These are phyloP conservation scores for Dioszegia hungarica DNA, from an alignment of 768 basidiomycete species.

Conservation along the genomic window DNA sequence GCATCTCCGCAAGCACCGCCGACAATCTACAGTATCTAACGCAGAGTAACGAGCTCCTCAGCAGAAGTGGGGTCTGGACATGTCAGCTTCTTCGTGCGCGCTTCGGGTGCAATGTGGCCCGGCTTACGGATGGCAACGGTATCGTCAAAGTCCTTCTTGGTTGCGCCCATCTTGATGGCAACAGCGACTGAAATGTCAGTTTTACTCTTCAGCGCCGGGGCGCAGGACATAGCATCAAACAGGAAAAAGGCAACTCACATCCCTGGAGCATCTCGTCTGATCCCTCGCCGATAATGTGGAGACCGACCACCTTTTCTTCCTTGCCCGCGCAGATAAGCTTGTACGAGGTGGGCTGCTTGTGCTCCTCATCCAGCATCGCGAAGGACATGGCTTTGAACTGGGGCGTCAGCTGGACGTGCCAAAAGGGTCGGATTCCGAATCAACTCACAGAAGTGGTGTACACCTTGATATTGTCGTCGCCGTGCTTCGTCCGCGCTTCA, in stretches of 20 bases:
- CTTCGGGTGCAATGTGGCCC: not conserved
- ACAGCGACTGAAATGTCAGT: constrained; percentile 57
- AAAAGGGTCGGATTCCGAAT: not conserved
- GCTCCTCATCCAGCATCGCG: constrained; percentile 77
- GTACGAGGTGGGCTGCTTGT: constrained; percentile 93
- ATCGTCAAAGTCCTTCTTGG: constrained; percentile 47
- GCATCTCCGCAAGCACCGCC: too few relatives aligned
- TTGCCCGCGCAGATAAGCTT: constrained; percentile 82
- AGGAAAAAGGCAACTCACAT: constrained; percentile 52
- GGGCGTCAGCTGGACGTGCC: constrained; percentile 48
- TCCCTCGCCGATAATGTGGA: constrained; percentile 86
- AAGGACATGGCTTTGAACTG: constrained; percentile 70
- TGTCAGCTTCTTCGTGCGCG: not conserved
- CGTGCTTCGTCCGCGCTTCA: constrained; percentile 80
- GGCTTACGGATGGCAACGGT: constrained; percentile 47
- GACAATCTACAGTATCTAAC: too few relatives aligned
- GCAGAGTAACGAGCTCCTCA: constrained; percentile 49
- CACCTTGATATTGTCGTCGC: constrained; percentile 74
- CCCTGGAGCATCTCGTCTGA: constrained; percentile 95
- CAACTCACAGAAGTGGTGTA: constrained; percentile 60
- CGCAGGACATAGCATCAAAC: too few relatives aligned
- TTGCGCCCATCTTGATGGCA: constrained; percentile 88
- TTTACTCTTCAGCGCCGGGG: too few relatives aligned
- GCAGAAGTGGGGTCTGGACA: constrained; percentile 46
- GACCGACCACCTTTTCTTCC: constrained; percentile 92